Evolutionary conservation across 208 protist genomes (phyloP), one percentile per base, ranked within the genome.

Genomic region (Paratrypanosoma confusum): DNA sequence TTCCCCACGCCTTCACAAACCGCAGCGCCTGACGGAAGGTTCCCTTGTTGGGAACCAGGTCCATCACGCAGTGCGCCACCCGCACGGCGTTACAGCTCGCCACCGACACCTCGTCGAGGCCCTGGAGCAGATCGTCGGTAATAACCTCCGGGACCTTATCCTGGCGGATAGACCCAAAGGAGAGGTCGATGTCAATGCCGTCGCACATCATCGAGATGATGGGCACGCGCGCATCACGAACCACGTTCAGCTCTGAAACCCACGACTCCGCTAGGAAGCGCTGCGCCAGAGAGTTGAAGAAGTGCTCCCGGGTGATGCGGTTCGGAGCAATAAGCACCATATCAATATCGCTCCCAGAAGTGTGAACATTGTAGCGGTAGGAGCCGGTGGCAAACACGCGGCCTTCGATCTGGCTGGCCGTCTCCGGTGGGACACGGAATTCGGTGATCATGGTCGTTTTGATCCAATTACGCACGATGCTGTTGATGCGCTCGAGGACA

Each of bases 301-400:
- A 98, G 46, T 97, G 78, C 16, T 90, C 71, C 27, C 82, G 75
- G 5, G 76, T 92, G 36, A 98, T 81, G 28, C 90, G 75, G 26
- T 71, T 77, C 0, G 97, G 97, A 0, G 73, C 86, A 38, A 98
- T 90, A 25, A 95, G 69, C 16, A 95, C 78, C 65, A 97, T 97
- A 66, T 99, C 97, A 47, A 99, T 97, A 93, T 99, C 97, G 23
- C 81, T 94, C 13, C 89, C 93, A 0, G 76, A 75, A 6, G 78
- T 90, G 71, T 98, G 91, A 5, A 98, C 96, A 49, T 97, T 97
- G 39, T 98, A 94, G n/a, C 96, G 84, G 68, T 98, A 99, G 3
- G 95, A 98, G 10, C 97, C 97, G 25, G 95, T 98, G 10, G 96
- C 96, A 47, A 97, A 98, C 53, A 99, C 95, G 25, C 92, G 83